phyloP scores from a whole-genome alignment of 768 basidiomycete genomes.

The Mycena alexandri region DNA sequence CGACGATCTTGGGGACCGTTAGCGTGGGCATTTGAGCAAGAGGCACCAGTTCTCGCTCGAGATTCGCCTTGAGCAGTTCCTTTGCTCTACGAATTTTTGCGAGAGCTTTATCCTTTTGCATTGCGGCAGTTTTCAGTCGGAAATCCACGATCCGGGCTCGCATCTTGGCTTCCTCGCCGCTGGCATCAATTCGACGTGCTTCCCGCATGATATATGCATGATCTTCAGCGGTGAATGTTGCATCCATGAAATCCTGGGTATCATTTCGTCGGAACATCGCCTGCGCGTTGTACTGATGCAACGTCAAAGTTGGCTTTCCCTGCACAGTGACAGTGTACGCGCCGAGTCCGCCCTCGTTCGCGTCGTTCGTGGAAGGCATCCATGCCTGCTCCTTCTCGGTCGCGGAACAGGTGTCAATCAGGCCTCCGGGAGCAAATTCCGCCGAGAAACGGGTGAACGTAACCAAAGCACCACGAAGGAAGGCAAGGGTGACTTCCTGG shows the following conservation, averaged over 20 bases:
- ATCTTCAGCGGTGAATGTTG: slow-evolving; percentile 10
- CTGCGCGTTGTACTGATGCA: slow-evolving; percentile 42
- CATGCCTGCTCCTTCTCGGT: slow-evolving; percentile 41
- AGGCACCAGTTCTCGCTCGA: not conserved
- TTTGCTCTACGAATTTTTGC: not conserved
- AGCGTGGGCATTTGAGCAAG: not conserved
- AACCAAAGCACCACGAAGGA: slow-evolving; percentile 28
- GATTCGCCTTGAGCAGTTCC: not conserved
- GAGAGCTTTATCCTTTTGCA: slow-evolving; percentile 10
- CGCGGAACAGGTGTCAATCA: slow-evolving; percentile 40
- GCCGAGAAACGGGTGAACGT: slow-evolving; percentile 44
- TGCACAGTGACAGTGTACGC: slow-evolving; percentile 37
- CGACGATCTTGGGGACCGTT: not conserved
- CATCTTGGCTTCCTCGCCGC: not conserved
- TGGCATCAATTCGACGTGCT: slow-evolving; percentile 13
- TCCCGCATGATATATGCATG: slow-evolving; percentile 21
- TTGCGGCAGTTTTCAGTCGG: not conserved
- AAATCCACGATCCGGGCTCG: not conserved
- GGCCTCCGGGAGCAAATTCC: slow-evolving; percentile 47
- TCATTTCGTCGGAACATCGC: slow-evolving; percentile 43
- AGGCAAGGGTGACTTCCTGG: slow-evolving; percentile 5
- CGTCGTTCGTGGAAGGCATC: slow-evolving; percentile 48
- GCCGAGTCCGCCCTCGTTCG: slow-evolving; percentile 47
- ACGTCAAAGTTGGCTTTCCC: slow-evolving; percentile 31
- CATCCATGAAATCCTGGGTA: slow-evolving; percentile 43